phyloP scores from a whole-genome alignment of 2,329 filamentous ascomycete genomes.

The Phialocephala subalpina region DNA sequence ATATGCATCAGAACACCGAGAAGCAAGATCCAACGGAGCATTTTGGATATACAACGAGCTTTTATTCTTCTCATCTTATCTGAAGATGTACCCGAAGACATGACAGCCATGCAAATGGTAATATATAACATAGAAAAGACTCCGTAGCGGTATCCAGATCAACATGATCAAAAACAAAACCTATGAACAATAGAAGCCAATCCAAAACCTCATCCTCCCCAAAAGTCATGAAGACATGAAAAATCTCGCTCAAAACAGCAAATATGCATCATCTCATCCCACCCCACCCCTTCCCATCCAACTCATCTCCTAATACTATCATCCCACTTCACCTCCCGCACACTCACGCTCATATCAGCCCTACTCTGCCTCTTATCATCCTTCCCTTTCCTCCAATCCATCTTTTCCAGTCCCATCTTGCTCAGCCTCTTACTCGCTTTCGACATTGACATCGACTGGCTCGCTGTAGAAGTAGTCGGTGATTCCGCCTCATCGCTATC shows the following conservation, averaged over 20 bases:
- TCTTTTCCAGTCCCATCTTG: conserved; percentile 36
- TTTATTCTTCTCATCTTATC: conserved; percentile 5
- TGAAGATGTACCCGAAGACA: neutral
- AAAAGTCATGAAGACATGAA: conserved; percentile 27
- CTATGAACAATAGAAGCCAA: conserved; percentile 20
- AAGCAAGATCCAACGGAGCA: neutral
- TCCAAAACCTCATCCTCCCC: conserved; percentile 17
- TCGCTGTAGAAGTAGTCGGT: conserved; percentile 16
- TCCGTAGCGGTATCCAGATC: conserved; percentile 6
- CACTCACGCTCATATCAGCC: conserved; percentile 20
- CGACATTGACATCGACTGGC: conserved; percentile 27
- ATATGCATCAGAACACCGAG: neutral
- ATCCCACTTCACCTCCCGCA: conserved; percentile 37
- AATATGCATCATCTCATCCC: conserved; percentile 20
- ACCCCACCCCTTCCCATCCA: neutral
- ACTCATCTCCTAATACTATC: conserved; percentile 16
- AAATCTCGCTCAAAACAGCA: conserved; percentile 20
- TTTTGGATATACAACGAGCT: conserved; percentile 1
- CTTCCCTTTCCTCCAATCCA: conserved; percentile 39
- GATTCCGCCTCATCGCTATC: conserved; percentile 27
- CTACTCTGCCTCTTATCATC: conserved; percentile 30
- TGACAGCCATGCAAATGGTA: neutral
- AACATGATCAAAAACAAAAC: conserved; percentile 12
- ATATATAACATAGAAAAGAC: conserved; percentile 9
- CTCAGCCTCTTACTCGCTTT: conserved; percentile 34